Conservation (phyloP, 371 early-diverging fungal species). For the Coemansia sp. region DNA sequence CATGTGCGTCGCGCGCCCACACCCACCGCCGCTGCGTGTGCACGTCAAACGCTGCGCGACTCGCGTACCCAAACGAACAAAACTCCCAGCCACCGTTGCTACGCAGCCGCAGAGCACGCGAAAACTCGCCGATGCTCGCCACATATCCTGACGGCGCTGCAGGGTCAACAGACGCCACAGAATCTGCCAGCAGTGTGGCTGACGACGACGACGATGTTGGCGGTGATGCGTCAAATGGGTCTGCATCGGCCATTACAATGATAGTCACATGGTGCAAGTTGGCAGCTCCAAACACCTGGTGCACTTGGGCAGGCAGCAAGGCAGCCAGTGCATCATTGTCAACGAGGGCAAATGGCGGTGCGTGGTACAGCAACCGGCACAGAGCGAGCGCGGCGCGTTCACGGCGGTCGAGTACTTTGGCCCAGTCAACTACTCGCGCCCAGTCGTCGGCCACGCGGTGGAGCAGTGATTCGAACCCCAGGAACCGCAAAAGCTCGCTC, state of each 20-base stretch:
- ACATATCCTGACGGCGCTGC: background rate
- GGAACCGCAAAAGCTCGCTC: conserved; percentile 19
- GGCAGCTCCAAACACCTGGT: conserved; percentile 27
- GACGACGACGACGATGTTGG: conserved; percentile 5
- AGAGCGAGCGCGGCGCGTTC: conserved; percentile 33
- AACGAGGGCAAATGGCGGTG: conserved; percentile 37
- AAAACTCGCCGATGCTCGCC: conserved; percentile 29
- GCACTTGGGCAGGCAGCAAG: conserved; percentile 10
- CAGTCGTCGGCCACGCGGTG: conserved; percentile 32
- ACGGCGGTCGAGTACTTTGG: conserved; percentile 24
- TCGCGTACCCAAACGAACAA: conserved; percentile 28
- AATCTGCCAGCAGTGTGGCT: background rate
- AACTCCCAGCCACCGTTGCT: conserved; percentile 15
- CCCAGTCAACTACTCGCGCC: conserved; percentile 41
- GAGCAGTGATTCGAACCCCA: conserved; percentile 35
- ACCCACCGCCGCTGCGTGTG: conserved; percentile 8
- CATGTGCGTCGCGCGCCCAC: conserved; percentile 11
- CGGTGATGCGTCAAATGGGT: conserved; percentile 16
- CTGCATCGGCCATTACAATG: conserved; percentile 16
- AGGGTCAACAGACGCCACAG: background rate
- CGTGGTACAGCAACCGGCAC: conserved; percentile 37
- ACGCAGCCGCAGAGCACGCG: conserved; percentile 29
- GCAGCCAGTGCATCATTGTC: conserved; percentile 22
- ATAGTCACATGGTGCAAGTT: conserved; percentile 32
- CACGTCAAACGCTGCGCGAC: conserved; percentile 26